A percentile compares a stretch with the other conserved stretches of the same genome.
Conservation (phyloP, 192 early-diverging fungal species). For the Gryganskiella cystojenkinii region DNA sequence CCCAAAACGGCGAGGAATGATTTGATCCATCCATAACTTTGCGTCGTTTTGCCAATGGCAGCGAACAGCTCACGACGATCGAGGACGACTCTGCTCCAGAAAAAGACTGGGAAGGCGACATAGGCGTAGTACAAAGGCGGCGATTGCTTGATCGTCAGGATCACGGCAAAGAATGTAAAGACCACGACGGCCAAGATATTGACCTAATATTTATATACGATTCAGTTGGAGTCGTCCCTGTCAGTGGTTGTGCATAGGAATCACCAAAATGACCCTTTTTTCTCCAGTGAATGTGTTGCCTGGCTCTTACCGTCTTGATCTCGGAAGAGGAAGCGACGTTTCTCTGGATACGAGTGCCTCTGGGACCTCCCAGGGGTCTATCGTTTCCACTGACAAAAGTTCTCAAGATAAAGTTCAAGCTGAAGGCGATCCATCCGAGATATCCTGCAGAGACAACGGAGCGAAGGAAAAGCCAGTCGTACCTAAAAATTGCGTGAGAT, state of each 20-base stretch:
- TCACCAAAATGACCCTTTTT: too few species aligned
- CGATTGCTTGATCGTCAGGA: conserved; percentile 82
- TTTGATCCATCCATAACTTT: conserved; percentile 28
- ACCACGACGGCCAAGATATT: conserved; percentile 51
- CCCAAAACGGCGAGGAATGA: conserved; percentile 54
- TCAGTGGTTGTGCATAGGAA: too few species aligned
- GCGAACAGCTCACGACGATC: conserved; percentile 41
- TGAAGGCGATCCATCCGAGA: conserved; percentile 90
- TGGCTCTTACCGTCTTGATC: conserved; percentile 5
- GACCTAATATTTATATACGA: too few species aligned
- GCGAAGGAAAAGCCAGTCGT: conserved; percentile 95
- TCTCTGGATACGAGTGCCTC: not conserved
- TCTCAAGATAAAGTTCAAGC: conserved; percentile 80
- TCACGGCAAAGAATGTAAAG: conserved; percentile 56
- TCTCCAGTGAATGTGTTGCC: too few species aligned
- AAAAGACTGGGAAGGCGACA: conserved; percentile 83
- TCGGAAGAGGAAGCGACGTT: conserved; percentile 19
- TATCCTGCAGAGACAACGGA: conserved; percentile 87
- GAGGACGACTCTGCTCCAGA: conserved; percentile 79
- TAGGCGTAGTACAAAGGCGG: conserved; percentile 92
- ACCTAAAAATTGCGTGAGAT: conserved; percentile 38
- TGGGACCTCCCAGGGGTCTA: conserved; percentile 20
- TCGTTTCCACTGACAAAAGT: conserved; percentile 65
- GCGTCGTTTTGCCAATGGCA: conserved; percentile 23
- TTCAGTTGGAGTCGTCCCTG: too few species aligned